Evolutionary conservation across 1,284 basidiomycete species (phyloP).

Genomic region (Malassezia sympodialis): DNA sequence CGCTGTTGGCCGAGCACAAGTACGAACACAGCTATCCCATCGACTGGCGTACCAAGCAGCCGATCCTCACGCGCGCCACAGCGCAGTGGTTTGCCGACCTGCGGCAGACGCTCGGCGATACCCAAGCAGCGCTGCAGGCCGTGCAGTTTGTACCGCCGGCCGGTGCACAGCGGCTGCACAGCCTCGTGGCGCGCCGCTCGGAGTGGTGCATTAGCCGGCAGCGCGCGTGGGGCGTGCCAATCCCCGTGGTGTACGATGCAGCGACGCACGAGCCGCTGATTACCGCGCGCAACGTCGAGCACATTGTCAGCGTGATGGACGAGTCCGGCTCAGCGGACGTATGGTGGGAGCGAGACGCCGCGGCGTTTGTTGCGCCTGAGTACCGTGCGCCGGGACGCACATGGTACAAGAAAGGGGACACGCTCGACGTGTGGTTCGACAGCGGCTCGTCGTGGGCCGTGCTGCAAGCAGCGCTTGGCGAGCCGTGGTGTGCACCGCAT

Average conservation of each 20-base stretch:
- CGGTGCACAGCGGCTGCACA: slow-evolving; percentile 58
- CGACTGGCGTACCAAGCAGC: slow-evolving; percentile 91
- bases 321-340: slow-evolving; percentile 60
- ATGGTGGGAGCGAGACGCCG: slow-evolving; percentile 83
- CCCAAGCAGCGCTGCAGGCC: slow-evolving; percentile 61
- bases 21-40: slow-evolving; percentile 86
- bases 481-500: slow-evolving; percentile 18
- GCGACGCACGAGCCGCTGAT: slow-evolving; percentile 59
- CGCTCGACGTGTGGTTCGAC: slow-evolving; percentile 99
- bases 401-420: slow-evolving; percentile 54
- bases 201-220: slow-evolving; percentile 99
- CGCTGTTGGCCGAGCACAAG: slow-evolving; percentile 58
- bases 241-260: slow-evolving; percentile 72
- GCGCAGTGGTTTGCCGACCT: slow-evolving; percentile 97
- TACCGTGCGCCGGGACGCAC: slow-evolving; percentile 43
- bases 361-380: slow-evolving; percentile 58
- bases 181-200: slow-evolving; percentile 74
- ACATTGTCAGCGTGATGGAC: slow-evolving; percentile 68
- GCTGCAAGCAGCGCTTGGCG: slow-evolving; percentile 22
- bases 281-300: slow-evolving; percentile 59
- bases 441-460: slow-evolving; percentile 91
- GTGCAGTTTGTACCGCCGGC: slow-evolving; percentile 65
- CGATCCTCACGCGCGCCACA: slow-evolving; percentile 84
- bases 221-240: slow-evolving; percentile 94
- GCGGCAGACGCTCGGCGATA: slow-evolving; percentile 67